A percentile compares a stretch with the other conserved stretches of the same genome.
phyloP scores from a whole-genome alignment of 2,329 filamentous ascomycete species.

The Aspergillus unguis region DNA sequence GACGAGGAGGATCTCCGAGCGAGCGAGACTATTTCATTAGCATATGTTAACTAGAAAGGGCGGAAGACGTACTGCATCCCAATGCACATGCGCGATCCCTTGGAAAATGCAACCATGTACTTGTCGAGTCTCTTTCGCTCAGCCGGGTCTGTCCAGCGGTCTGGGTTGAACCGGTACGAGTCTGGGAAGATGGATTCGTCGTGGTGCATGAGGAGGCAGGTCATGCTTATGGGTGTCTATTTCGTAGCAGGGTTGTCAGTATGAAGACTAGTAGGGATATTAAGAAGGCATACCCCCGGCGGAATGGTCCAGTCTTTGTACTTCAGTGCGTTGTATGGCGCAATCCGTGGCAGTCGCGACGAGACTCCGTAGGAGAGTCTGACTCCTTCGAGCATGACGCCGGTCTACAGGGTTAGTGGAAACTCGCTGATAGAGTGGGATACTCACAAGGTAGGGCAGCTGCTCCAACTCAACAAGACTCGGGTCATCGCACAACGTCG shows the following conservation, averaged over 20 bases:
- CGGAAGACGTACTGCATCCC: conserved; percentile 39
- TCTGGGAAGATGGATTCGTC: conserved; percentile 38
- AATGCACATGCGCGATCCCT: conserved; percentile 45
- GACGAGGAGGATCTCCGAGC: conserved; percentile 7
- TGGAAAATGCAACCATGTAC: conserved; percentile 40
- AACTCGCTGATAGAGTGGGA: background rate
- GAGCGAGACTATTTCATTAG: conserved; percentile 4
- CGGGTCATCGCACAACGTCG: conserved; percentile 11
- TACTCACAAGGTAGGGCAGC: conserved; percentile 28
- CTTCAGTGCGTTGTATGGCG: conserved; percentile 24
- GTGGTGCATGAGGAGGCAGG: conserved; percentile 34
- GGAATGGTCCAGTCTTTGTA: conserved; percentile 35
- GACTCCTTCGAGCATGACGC: conserved; percentile 29
- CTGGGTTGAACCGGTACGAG: conserved; percentile 35
- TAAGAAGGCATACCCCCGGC: conserved; percentile 24
- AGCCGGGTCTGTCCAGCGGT: conserved; percentile 35
- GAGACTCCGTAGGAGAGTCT: conserved; percentile 28
- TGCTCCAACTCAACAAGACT: conserved; percentile 26
- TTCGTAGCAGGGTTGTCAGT: background rate
- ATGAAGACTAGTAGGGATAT: too few relatives aligned
- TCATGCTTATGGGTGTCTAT: conserved; percentile 38
- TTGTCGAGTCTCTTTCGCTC: conserved; percentile 32
- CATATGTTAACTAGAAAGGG: background rate
- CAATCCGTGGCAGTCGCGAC: conserved; percentile 30
- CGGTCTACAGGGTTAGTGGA: conserved; percentile 15